Conservation (phyloP, 1,284 basidiomycete genomes). For the Ceratobasidium sp. region DNA sequence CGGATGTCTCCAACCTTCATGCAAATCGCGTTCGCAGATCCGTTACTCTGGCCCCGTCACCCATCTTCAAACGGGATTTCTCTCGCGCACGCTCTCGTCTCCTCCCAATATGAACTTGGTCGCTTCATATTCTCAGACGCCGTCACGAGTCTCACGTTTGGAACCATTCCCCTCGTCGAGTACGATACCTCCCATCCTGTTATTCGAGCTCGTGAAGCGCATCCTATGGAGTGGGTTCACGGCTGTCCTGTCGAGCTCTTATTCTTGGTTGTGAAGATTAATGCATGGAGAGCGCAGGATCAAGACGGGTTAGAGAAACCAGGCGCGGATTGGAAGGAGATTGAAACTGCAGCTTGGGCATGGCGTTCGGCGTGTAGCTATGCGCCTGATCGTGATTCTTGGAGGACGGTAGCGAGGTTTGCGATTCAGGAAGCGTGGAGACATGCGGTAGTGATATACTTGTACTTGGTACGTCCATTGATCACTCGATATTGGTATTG, state of each 20-base stretch:
- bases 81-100: background rate
- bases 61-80: background rate
- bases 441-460: conserved; percentile 35
- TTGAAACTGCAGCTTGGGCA: background rate
- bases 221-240: background rate
- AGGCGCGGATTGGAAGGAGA: background rate
- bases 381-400: background rate
- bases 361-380: background rate
- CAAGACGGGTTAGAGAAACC: background rate
- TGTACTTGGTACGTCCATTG: conserved; percentile 18
- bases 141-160: conserved; percentile 1
- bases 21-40: conserved; percentile 19
- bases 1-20: conserved; percentile 5
- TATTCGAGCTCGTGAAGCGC: background rate
- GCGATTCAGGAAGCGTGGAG: conserved; percentile 27
- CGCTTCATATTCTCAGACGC: conserved; percentile 10
- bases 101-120: background rate
- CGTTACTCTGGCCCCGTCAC: conserved; percentile 18
- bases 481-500: no score
- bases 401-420: background rate
- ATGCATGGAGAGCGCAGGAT: background rate
- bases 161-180: conserved; percentile 8
- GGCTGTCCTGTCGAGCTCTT: conserved; percentile 6
- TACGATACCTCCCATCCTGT: conserved; percentile 20
- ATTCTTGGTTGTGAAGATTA: background rate